Percentiles rank a stretch among this genome's conserved stretches.
These are phyloP conservation scores for Halocafeteria seosinensis DNA, from an alignment of 108 stramenopile species.

Conservation along the genomic window DNA sequence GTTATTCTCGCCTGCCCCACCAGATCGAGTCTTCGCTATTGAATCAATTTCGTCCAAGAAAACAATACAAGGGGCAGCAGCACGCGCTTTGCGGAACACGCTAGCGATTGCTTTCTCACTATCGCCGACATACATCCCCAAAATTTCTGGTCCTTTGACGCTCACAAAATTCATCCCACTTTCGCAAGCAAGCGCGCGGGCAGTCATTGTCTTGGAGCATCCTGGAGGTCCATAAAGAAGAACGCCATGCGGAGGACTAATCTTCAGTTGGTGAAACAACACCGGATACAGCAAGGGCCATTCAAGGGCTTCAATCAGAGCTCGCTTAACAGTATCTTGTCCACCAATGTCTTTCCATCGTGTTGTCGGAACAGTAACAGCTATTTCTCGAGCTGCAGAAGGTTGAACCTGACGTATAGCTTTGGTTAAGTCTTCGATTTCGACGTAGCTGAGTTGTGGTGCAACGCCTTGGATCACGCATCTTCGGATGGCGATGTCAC, in stretches of 20 bases:
- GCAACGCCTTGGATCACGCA: no score
- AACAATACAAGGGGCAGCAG: slow-evolving; percentile 92
- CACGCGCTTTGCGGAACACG: slow-evolving; percentile 95
- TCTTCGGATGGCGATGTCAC: no score
- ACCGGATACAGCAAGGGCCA: slow-evolving; percentile 93
- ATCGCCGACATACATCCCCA: slow-evolving; percentile 96
- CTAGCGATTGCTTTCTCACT: slow-evolving; percentile 93
- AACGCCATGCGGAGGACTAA: slow-evolving; percentile 83
- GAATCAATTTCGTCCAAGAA: slow-evolving; percentile 99
- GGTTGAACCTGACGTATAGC: slow-evolving; percentile 95
- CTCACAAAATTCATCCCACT: slow-evolving; percentile 98
- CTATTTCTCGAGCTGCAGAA: slow-evolving; percentile 81
- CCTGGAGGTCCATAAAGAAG: slow-evolving; percentile 97
- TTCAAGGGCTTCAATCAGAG: slow-evolving; percentile 91
- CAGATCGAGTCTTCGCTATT: slow-evolving; percentile 81
- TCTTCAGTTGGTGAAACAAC: slow-evolving; percentile 86
- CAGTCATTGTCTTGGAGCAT: slow-evolving; percentile 93
- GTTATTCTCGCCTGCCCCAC: slow-evolving; percentile 51
- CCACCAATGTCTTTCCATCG: slow-evolving; percentile 96
- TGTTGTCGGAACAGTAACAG: slow-evolving; percentile 92
- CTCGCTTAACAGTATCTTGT: slow-evolving; percentile 89
- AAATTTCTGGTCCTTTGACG: slow-evolving; percentile 94
- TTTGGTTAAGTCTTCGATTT: no score
- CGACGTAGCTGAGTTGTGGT: no score
- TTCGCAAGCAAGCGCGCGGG: slow-evolving; percentile 97